phyloP scores from a whole-genome alignment of 202 grass and related monocot genomes.

The Zizania palustris region DNA sequence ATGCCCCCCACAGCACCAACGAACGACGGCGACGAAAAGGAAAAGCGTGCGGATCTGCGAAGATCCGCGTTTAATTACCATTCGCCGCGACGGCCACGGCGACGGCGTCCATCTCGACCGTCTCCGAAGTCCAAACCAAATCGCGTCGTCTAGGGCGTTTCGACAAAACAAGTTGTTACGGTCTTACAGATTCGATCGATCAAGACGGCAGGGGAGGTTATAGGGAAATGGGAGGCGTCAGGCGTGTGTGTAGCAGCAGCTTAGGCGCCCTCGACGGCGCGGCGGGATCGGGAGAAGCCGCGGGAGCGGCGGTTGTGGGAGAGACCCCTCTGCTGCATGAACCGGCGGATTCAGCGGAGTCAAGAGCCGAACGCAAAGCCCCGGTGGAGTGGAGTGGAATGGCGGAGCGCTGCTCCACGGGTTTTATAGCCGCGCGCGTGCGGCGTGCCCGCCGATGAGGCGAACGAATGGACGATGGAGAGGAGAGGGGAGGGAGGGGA shows the following conservation, averaged over 20 bases:
- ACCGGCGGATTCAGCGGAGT: not conserved
- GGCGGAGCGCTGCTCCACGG: not conserved
- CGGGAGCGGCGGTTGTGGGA: constrained; percentile 76
- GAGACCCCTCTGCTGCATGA: constrained; percentile 77
- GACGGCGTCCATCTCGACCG: constrained; percentile 44
- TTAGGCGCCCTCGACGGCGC: constrained; percentile 84
- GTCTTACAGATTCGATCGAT: no score
- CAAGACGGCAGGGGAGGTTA: no score
- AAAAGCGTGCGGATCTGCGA: constrained; percentile 3
- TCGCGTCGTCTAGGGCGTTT: not conserved
- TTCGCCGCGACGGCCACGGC: constrained; percentile 39
- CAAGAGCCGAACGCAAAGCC: no score
- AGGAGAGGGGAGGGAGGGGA: not conserved
- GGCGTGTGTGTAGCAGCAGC: not conserved
- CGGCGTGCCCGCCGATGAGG: not conserved
- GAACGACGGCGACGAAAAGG: not conserved
- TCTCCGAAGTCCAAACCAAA: not conserved
- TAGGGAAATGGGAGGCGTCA: not conserved
- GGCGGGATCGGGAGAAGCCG: constrained; percentile 95
- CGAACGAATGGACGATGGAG: no score
- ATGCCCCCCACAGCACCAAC: not conserved
- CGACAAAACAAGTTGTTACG: not conserved
- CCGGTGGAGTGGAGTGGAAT: not conserved
- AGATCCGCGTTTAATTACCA: constrained; percentile 49
- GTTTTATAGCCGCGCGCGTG: constrained; percentile 47